These are phyloP conservation scores for Plectosphaerella plurivora DNA, from an alignment of 2,329 filamentous ascomycete genomes.

Conservation along the genomic window DNA sequence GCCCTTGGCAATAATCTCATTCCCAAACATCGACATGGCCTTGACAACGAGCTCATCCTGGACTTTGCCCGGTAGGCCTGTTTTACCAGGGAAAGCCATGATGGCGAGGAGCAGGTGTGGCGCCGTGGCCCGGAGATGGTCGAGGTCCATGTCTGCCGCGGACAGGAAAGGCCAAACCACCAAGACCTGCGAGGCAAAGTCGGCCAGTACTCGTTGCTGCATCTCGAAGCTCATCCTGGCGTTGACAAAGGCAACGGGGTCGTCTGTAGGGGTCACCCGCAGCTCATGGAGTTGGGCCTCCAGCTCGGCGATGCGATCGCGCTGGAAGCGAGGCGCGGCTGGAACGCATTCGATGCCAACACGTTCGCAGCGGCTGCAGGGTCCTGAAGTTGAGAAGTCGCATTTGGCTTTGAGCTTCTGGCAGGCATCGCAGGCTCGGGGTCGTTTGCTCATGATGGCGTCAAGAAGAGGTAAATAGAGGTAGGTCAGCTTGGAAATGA, in stretches of 20 bases:
- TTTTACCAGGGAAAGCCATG: neutral
- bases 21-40: neutral
- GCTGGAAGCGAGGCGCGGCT: slow-evolving; percentile 9
- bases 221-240: neutral
- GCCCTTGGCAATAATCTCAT: neutral
- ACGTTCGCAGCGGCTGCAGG: slow-evolving; percentile 8
- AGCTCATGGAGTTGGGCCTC: slow-evolving; percentile 8
- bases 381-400: neutral
- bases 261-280: neutral
- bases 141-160: neutral
- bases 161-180: neutral
- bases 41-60: neutral
- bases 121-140: neutral
- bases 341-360: slow-evolving; percentile 5
- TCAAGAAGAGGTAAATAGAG: neutral
- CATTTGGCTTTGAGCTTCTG: slow-evolving; percentile 11
- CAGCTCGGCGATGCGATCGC: slow-evolving; percentile 12
- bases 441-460: neutral
- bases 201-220: neutral
- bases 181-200: neutral
- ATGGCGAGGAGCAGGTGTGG: neutral
- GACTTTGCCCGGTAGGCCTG: neutral
- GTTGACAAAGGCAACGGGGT: neutral
- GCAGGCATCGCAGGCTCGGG: slow-evolving; percentile 11
- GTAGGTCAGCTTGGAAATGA: too few relatives aligned